Base-by-base conservation (phyloP, 495 filamentous ascomycete species). In the Penicillium silybi region DNA sequence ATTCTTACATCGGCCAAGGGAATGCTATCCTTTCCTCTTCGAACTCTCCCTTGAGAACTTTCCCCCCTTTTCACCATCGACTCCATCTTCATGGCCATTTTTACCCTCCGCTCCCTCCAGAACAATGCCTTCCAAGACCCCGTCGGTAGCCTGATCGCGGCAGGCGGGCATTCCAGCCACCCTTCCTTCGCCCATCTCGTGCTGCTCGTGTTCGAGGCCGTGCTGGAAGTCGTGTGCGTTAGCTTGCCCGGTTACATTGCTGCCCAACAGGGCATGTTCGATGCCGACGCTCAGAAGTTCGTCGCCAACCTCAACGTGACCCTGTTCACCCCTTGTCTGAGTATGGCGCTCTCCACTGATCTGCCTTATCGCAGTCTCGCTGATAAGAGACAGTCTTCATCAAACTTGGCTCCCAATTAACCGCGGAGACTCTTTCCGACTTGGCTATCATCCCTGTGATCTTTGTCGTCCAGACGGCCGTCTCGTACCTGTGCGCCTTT, bases 331-430 rank as follows among this genome's bases (percentile, higher is more conserved):
- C 93, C 93, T 48, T 97, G 95, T 62, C 82, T 98, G 54, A 95
- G 90, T 96, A 85, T 53, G 89, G 68, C 27, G 11, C 15, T 38
- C 16, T 35, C 34, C 27, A 10, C 32, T 23, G 10, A 34, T 22
- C 23, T 37, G 38, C 11, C 11, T 22, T 46, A 27, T 41, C 39
- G 13, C 9, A 34, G 18, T 44, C 23, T 6, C 18, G 26, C 18
- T 35, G 37, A 46, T 17, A 13, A 32, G 11, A 47, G 15, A 43
- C 56, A 96, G 91, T 98, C 65, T 98, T 97, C 75, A 96, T 88
- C 23, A 98, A 97, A 70, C 79, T 98, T 19, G 93, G 92, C n/a
- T 92, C 88, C 6, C 93, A 98, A 71, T 78, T 98, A 46, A 96
- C 86, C 23, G 86, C 90, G 41, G 86, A 90, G 57, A 96, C 96